Conservation (phyloP, 73 alveolate species). For the Chromera velia region DNA sequence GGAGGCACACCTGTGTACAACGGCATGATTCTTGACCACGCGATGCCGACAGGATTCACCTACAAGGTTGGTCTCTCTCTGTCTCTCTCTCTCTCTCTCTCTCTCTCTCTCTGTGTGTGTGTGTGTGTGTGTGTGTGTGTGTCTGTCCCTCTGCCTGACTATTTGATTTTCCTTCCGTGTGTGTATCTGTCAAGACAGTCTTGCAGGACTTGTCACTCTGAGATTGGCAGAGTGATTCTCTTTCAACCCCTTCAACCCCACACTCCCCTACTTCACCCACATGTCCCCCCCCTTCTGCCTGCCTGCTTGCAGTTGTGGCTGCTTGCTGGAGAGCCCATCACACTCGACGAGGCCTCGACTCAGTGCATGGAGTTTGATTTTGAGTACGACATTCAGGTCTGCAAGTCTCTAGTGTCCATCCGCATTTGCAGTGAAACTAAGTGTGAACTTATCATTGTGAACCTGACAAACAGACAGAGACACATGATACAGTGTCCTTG, state of each 20-base stretch:
- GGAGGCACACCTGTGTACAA: conserved; percentile 36
- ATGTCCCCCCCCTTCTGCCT: no score
- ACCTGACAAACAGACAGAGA: neutral
- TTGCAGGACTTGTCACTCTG: no score
- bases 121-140: neutral
- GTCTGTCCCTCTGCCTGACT: no score
- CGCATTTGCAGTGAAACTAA: no score
- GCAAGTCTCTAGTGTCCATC: no score
- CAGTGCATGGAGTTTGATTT: conserved; percentile 42
- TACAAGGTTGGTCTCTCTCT: conserved; percentile 3
- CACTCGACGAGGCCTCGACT: neutral
- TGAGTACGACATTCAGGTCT: conserved; percentile 16
- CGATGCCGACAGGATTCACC: conserved; percentile 49
- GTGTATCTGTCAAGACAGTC: no score
- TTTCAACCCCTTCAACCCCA: no score
- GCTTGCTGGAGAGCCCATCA: neutral
- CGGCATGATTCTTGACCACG: conserved; percentile 40
- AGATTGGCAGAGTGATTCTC: no score
- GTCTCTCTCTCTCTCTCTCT: neutral
- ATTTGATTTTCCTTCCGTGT: no score
- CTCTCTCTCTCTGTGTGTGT: neutral
- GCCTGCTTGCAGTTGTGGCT: neutral
- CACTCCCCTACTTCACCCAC: no score
- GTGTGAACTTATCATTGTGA: no score
- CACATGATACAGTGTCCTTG: neutral